Evolutionary conservation across 2,329 filamentous ascomycete species (phyloP), one percentile per base, ranked within the genome.

Genomic region (Xylaria sp.): DNA sequence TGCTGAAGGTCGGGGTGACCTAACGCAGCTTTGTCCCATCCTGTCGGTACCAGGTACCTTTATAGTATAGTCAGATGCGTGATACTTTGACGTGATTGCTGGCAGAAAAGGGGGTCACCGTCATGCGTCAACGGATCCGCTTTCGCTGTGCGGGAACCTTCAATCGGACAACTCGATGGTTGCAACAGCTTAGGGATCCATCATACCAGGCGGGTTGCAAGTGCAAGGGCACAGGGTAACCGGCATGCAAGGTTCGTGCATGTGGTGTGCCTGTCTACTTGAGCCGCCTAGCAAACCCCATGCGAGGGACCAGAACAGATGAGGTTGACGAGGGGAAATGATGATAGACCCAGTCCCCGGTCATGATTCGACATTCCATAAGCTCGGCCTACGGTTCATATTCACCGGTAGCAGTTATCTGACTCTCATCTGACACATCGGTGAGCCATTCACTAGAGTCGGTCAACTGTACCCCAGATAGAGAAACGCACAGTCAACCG

Each of bases 161-260:
- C 19, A 51, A 51, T 35, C 13, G 49, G 11, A 53, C 10, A 9
- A 9, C 35, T 30, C 37, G 46, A 47, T 51, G 57, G 55, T 52
- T 35, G 54, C 53, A 57, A 35, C 34, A 54, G 52, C 48, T 30
- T 55, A 59, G 46, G 39, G 37, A 50, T 52, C 55, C 37, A 16
- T 39, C 30, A 52, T 13, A n/a, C 42, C 42, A n/a, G 42, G 42
- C 42, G 13, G 42, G 42, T 46, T n/a, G 42, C 42, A n/a, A 48
- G 50, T 54, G 55, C 54, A 56, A 62, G 59, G 62, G 57, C 55
- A 55, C 49, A 61, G 44, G 51, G 48, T 30, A 51, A 62, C 58
- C 59, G 57, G 58, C 56, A 59, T 54, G 58, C 62, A 63, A 61
- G 62, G 60, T 60, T 59, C 6, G 51, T 62, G 54, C 60, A 62